Evolutionary conservation across 73 alveolate species (phyloP).

Genomic region (Paraurostyla sp.): DNA sequence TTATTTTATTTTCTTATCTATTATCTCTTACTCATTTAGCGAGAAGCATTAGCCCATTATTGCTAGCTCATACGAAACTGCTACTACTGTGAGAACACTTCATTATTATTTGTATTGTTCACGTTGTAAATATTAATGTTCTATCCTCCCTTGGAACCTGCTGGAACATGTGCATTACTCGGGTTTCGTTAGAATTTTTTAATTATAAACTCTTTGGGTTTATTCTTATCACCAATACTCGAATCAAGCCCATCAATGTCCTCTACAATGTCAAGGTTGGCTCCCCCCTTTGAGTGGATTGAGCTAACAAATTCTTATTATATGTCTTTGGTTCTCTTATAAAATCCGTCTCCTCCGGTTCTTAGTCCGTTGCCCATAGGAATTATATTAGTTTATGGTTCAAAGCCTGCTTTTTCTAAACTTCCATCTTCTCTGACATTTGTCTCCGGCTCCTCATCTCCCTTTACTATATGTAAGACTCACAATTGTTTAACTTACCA

Average conservation of each 20-base stretch:
- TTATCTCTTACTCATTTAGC: constrained; percentile 10
- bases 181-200: constrained; percentile 19
- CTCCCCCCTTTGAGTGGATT: background rate
- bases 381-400: background rate
- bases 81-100: no score
- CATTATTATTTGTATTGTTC: background rate
- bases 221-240: background rate
- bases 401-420: background rate
- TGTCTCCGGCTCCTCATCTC: constrained; percentile 24
- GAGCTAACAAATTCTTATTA: background rate
- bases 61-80: no score
- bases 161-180: background rate
- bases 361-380: background rate
- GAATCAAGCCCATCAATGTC: constrained; percentile 7
- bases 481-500: no score
- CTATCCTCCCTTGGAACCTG: background rate
- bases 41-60: background rate
- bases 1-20: background rate
- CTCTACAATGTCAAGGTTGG: background rate
- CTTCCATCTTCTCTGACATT: no score
- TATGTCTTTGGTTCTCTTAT: background rate
- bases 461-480: background rate
- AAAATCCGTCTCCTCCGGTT: background rate
- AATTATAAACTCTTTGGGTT: background rate
- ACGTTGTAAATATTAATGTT: background rate